Evolutionary conservation across 768 basidiomycete species (phyloP).

Genomic region (Xerocomus potaroensis): DNA sequence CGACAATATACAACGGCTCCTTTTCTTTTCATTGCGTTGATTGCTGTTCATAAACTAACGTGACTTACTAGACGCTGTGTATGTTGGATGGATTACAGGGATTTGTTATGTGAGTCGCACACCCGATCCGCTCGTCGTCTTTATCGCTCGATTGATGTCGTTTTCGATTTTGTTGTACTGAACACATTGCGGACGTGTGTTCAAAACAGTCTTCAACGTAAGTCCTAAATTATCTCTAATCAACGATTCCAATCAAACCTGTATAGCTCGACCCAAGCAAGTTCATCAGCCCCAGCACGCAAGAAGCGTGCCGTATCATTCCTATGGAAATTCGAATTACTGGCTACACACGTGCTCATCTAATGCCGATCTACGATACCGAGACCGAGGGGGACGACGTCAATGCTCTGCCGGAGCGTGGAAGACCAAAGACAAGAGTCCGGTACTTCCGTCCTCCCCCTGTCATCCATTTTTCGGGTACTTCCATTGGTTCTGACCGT

Average conservation of each 20-base stretch:
- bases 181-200: too few relatives aligned
- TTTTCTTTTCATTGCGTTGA: too few relatives aligned
- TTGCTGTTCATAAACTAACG: conserved; percentile 3
- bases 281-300: conserved; percentile 29
- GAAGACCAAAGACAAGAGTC: neutral
- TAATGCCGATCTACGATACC: conserved; percentile 17
- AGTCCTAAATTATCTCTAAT: neutral
- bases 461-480: conserved; percentile 48
- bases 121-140: too few relatives aligned
- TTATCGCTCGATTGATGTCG: too few relatives aligned
- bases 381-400: conserved; percentile 3
- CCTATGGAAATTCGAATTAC: conserved; percentile 45
- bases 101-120: conserved; percentile 43
- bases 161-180: too few relatives aligned
- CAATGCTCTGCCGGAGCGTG: conserved; percentile 13
- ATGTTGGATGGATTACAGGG: conserved; percentile 57
- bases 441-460: conserved; percentile 37
- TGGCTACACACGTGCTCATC: conserved; percentile 32
- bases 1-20: too few relatives aligned
- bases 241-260: neutral
- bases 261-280: conserved; percentile 23
- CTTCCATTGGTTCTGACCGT: conserved; percentile 37
- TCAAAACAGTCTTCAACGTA: conserved; percentile 29
- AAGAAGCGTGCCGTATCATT: conserved; percentile 51
- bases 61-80: conserved; percentile 42